Percentiles rank a stretch among this genome's conserved stretches.
Conservation (phyloP, 352 stramenopile species). For the Albugo candida region DNA sequence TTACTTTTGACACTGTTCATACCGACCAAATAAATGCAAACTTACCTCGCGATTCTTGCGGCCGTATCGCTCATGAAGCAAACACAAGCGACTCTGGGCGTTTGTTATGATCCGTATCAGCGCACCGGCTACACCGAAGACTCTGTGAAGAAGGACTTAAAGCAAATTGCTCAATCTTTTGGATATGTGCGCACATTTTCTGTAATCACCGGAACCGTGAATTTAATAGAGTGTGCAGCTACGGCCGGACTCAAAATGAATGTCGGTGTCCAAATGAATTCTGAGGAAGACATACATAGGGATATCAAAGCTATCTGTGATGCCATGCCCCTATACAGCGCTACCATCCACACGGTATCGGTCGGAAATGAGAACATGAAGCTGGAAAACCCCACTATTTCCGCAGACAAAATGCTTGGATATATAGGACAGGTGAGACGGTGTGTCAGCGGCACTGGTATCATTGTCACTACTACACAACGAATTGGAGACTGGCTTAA, state of each 20-base stretch:
- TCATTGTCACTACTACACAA: slow-evolving; percentile 27
- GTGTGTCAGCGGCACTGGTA: slow-evolving; percentile 8
- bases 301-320: slow-evolving; percentile 15
- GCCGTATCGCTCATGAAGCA: too few species aligned
- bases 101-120: slow-evolving; percentile 17
- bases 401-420: slow-evolving; percentile 10
- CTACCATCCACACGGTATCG: slow-evolving; percentile 15
- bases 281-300: slow-evolving; percentile 9
- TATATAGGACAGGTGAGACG: slow-evolving; percentile 16
- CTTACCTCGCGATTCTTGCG: too few species aligned
- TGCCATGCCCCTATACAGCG: slow-evolving; percentile 11
- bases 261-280: slow-evolving; percentile 15
- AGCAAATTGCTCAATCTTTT: slow-evolving; percentile 15
- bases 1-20: too few species aligned
- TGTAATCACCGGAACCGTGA: slow-evolving; percentile 15
- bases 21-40: too few species aligned
- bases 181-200: slow-evolving; percentile 17
- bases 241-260: slow-evolving; percentile 13
- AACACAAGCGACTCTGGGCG: background rate
- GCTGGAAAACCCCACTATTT: slow-evolving; percentile 12
- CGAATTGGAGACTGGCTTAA: slow-evolving; percentile 41
- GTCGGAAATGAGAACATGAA: slow-evolving; percentile 22
- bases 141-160: slow-evolving; percentile 11
- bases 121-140: slow-evolving; percentile 9
- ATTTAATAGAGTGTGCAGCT: slow-evolving; percentile 14